phyloP scores from a whole-genome alignment of 306 rosid species.

The Delonix regia region DNA sequence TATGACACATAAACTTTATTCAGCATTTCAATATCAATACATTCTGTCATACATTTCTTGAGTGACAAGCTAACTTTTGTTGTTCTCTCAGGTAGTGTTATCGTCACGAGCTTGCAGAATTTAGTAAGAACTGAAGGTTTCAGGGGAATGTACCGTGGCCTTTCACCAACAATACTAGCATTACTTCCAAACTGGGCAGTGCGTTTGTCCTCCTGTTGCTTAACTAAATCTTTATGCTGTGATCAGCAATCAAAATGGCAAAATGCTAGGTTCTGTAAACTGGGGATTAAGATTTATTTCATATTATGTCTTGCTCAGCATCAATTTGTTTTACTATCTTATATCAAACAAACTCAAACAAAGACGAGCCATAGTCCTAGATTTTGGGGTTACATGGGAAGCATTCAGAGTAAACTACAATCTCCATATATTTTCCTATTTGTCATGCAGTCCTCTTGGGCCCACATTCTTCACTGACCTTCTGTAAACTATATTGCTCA shows the following conservation, averaged over 20 bases:
- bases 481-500: background rate
- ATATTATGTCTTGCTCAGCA: slow-evolving; percentile 10
- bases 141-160: slow-evolving; percentile 92
- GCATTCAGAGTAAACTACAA: background rate
- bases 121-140: slow-evolving; percentile 82
- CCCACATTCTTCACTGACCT: slow-evolving; percentile 21
- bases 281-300: slow-evolving; percentile 11
- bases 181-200: slow-evolving; percentile 99
- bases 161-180: slow-evolving; percentile 90
- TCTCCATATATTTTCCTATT: slow-evolving; percentile 7
- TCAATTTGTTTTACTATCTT: slow-evolving; percentile 4
- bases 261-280: slow-evolving; percentile 21
- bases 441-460: slow-evolving; percentile 6
- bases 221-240: slow-evolving; percentile 13
- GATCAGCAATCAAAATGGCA: slow-evolving; percentile 3
- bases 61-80: slow-evolving; percentile 29
- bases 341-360: background rate
- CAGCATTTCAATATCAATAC: background rate
- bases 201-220: slow-evolving; percentile 45
- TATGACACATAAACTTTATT: background rate
- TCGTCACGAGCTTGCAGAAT: slow-evolving; percentile 70
- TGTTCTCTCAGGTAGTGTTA: slow-evolving; percentile 69
- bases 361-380: background rate
- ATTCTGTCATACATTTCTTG: background rate
- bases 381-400: slow-evolving; percentile 15